Evolutionary conservation across 176 grass and related monocot genomes (phyloP).

Genomic region (Urochloa ruziziensis): DNA sequence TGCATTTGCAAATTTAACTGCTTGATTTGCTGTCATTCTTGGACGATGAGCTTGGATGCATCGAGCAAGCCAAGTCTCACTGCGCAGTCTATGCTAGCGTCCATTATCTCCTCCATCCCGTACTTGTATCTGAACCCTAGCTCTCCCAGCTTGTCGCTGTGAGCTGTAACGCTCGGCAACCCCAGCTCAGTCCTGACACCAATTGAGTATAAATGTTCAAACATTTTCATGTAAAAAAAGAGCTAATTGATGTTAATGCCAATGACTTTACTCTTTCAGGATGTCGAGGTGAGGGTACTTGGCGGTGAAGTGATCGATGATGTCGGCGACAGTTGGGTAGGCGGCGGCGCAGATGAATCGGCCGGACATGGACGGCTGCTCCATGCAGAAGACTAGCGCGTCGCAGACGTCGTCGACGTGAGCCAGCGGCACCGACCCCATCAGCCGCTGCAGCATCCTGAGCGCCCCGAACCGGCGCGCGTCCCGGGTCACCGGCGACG

Average conservation of each 20-base stretch:
- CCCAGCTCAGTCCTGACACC: constrained; percentile 9
- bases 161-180: background rate
- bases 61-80: constrained; percentile 34
- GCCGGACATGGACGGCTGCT: constrained; percentile 34
- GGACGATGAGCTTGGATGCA: background rate
- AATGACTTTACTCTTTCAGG: constrained; percentile 51
- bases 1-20: no score
- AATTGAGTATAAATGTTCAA: background rate
- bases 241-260: no score
- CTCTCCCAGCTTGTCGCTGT: constrained; percentile 31
- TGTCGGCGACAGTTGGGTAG: constrained; percentile 23
- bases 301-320: constrained; percentile 22
- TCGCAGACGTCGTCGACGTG: constrained; percentile 66
- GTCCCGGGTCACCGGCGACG: constrained; percentile 28
- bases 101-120: constrained; percentile 38
- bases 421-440: constrained; percentile 49
- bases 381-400: constrained; percentile 60
- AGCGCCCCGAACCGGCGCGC: background rate
- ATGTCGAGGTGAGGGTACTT: constrained; percentile 40
- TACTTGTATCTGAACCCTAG: constrained; percentile 61
- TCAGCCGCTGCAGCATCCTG: constrained; percentile 34
- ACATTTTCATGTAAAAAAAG: no score
- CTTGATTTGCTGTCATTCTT: background rate
- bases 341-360: constrained; percentile 47
- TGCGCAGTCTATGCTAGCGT: constrained; percentile 36